Evolutionary conservation across 176 grass and related monocot species (phyloP).

Genomic region (Carex scoparia): DNA sequence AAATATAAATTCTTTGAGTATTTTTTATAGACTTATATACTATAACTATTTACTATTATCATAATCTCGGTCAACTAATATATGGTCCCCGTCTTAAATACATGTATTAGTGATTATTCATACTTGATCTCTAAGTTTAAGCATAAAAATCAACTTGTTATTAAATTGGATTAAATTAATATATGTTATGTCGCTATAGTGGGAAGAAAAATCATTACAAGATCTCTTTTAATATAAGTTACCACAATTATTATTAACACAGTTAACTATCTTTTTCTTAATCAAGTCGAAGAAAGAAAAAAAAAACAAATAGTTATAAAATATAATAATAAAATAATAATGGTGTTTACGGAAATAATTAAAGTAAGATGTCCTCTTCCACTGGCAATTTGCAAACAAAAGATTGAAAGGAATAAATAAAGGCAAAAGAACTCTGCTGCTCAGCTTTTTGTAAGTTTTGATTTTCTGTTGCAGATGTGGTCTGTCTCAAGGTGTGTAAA

Average conservation of each 20-base stretch:
- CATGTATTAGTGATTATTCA: background rate
- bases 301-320: background rate
- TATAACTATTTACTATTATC: too few species aligned
- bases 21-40: too few species aligned
- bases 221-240: slow-evolving; percentile 15
- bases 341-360: background rate
- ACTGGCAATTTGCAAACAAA: slow-evolving; percentile 4
- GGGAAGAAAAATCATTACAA: slow-evolving; percentile 16
- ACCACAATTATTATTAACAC: background rate
- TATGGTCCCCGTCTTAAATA: background rate
- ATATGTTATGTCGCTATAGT: background rate
- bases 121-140: slow-evolving; percentile 6
- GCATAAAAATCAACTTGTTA: background rate
- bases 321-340: background rate
- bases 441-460: background rate
- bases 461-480: background rate
- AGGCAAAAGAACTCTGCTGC: background rate
- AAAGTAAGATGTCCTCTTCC: background rate
- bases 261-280: background rate
- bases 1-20: too few species aligned
- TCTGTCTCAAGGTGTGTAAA: background rate
- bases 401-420: slow-evolving; percentile 10
- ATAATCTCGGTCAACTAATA: too few species aligned
- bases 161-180: slow-evolving; percentile 8
- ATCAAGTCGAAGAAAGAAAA: background rate